phyloP scores from a whole-genome alignment of 805 yeast species.

The Hyphopichia homilentoma region DNA sequence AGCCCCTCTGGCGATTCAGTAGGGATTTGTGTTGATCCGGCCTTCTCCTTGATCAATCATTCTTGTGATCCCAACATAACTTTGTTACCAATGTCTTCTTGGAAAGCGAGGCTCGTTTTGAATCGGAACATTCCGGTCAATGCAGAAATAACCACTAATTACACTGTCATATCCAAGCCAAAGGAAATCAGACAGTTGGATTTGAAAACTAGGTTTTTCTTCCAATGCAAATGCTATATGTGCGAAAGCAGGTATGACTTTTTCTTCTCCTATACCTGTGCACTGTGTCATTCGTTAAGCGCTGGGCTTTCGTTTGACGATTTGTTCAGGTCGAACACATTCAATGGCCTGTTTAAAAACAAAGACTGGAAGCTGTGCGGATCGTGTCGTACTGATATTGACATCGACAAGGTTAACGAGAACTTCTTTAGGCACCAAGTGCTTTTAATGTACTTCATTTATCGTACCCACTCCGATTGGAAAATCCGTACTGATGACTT shows the following conservation, averaged over 20 bases:
- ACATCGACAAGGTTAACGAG: neutral
- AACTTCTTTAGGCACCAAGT: too few species aligned
- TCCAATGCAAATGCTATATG: constrained; percentile 27
- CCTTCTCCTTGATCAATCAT: constrained; percentile 36
- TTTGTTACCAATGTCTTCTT: neutral
- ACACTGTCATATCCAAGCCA: constrained; percentile 24
- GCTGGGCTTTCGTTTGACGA: constrained; percentile 2
- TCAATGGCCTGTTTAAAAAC: too few species aligned
- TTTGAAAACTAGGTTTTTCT: constrained; percentile 23
- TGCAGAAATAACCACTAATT: constrained; percentile 28
- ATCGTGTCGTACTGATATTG: neutral
- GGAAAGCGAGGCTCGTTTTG: constrained; percentile 13
- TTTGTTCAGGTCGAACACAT: too few species aligned
- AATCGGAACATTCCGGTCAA: constrained; percentile 12
- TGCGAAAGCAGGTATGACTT: constrained; percentile 22
- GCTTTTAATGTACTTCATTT: too few species aligned
- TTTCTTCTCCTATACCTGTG: constrained; percentile 22
- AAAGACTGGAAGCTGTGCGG: too few species aligned
- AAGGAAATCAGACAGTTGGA: constrained; percentile 18
- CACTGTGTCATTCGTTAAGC: constrained; percentile 11
- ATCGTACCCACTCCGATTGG: too few species aligned
- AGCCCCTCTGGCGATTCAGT: constrained; percentile 21
- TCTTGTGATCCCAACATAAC: constrained; percentile 35
- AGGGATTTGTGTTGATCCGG: constrained; percentile 34
- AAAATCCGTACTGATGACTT: too few species aligned